Base-by-base conservation (phyloP, 441 rosid species). In the Adansonia rubrostipa region DNA sequence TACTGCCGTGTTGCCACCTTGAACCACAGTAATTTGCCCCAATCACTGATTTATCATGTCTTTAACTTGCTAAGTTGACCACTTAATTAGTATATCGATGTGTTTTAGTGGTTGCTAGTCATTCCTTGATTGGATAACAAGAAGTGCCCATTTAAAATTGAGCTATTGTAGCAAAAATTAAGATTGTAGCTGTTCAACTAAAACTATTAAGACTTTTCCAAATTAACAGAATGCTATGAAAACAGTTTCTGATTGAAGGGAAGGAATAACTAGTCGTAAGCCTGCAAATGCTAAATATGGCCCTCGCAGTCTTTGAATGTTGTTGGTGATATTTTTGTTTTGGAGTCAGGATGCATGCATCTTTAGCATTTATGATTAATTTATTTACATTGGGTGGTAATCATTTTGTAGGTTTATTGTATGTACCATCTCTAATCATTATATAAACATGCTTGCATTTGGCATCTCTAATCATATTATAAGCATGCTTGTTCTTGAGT, bases 41-140 rank as follows among this genome's bases (percentile, higher is more conserved):
- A 69, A 48, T 69, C 5, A 24, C n/a, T 11, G 19, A 48, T 47
- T 69, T 69, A 20, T 20, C 6, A 22, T 48, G 19, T 47, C 20
- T 65, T 0, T 45, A 33, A 45, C 71, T 67, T 44, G 54, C 71
- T 67, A 44, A 17, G 15, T 45, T 67, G 53, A 9, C 14, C 22
- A 20, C 15, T 66, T 67, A 19, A 44, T 9, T 44, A 45, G 13
- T 67, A 17, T 17, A 67, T 67, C n/a, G 33, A 44, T 67, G 53
- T 67, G 71, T 54, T 44, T 67, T 67, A 67, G 1, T 10, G 54
- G 54, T 45, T 67, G 1, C 54, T 67, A 67, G 47, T 44, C 71
- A 9, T 19, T 9, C 28, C 4, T 17, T 65, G 50, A 65, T 65
- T n/a, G n/a, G 22, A 65, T 40, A 36, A 65, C 70, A 3, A 40